phyloP scores from a whole-genome alignment of 768 basidiomycete genomes.

The Cystofilobasidium macerans region DNA sequence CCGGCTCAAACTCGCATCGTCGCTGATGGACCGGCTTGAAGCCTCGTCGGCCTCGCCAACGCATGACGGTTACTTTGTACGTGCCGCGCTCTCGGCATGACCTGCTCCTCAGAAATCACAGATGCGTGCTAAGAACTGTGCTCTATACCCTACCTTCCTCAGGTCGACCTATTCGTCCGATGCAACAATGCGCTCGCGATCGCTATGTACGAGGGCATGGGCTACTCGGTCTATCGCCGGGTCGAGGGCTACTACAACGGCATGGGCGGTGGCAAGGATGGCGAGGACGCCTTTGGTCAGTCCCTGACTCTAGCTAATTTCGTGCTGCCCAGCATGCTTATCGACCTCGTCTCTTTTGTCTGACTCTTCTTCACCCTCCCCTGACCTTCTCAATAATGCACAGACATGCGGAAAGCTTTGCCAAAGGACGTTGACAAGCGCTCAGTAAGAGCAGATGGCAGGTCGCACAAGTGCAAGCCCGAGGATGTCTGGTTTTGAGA shows the following conservation, averaged over 20 bases:
- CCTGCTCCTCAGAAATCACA: too few relatives aligned
- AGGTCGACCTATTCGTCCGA: slow-evolving; percentile 86
- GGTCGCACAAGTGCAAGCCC: slow-evolving; percentile 39
- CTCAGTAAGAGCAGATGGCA: slow-evolving; percentile 39
- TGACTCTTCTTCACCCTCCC: neutral
- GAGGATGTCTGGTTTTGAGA: slow-evolving; percentile 31
- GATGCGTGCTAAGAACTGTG: too few relatives aligned
- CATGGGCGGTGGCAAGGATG: slow-evolving; percentile 62
- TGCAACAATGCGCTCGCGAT: slow-evolving; percentile 77
- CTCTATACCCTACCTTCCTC: neutral
- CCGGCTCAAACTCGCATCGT: slow-evolving; percentile 69
- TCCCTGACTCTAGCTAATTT: slow-evolving; percentile 27
- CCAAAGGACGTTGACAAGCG: slow-evolving; percentile 38
- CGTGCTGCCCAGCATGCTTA: slow-evolving; percentile 32
- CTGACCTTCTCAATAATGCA: neutral
- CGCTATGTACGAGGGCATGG: slow-evolving; percentile 80
- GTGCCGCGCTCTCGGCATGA: neutral
- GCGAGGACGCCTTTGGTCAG: slow-evolving; percentile 85
- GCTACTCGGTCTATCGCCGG: slow-evolving; percentile 82
- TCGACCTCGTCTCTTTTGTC: neutral
- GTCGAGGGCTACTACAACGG: slow-evolving; percentile 82
- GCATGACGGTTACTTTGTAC: slow-evolving; percentile 51
- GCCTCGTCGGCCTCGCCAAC: slow-evolving; percentile 49
- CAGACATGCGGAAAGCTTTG: slow-evolving; percentile 45
- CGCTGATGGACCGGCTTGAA: slow-evolving; percentile 79